Evolutionary conservation across 139 green algal species (phyloP), one percentile per base, ranked within the genome.

Genomic region (Chlamydomonas incerta): DNA sequence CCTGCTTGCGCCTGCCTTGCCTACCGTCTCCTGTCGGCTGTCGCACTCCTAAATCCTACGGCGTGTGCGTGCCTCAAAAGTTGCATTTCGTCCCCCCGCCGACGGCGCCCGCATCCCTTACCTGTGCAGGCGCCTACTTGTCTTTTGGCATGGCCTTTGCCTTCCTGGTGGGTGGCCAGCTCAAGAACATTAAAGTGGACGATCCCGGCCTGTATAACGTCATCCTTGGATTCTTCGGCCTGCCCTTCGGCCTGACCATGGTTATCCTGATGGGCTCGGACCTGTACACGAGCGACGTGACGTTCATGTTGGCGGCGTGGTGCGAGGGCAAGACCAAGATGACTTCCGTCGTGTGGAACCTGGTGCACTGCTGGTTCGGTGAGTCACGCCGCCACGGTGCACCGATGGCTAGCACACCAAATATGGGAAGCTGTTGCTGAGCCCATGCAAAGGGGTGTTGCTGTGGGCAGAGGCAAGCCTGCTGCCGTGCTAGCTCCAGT

Each of bases 121-220:
- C n/a, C n/a, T n/a, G 8, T 8, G 41, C 35, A 58, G 37, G 70
- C 37, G 37, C 34, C 71, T 77, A 77, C 71, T 13, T 77, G 71
- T 77, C 71, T 2, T 77, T 77, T 10, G 71, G 71, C 23, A 77
- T 77, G 71, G 71, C 71, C 15, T 77, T 77, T 37, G 71, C 71
- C 37, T 55, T 60, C 35, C 41, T 77, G 37, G 71, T 77, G 20
- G 71, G 71, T 23, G 71, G 71, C 37, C 71, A 77, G 71, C 71
- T 77, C 71, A 77, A 77, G 71, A 34, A 24, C 37, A 77, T 96
- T 37, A 90, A 66, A 21, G 60, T 66, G 18, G 34, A 34, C 24
- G 46, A 52, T 35, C 24, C 69, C 3, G 69, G 33, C 24, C 10
- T 47, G 18, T 55, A 52, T 35, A 75, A 58, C 20, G 6, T 46